phyloP scores from a whole-genome alignment of 2,329 filamentous ascomycete genomes.

The Keithomyces neogunnii region DNA sequence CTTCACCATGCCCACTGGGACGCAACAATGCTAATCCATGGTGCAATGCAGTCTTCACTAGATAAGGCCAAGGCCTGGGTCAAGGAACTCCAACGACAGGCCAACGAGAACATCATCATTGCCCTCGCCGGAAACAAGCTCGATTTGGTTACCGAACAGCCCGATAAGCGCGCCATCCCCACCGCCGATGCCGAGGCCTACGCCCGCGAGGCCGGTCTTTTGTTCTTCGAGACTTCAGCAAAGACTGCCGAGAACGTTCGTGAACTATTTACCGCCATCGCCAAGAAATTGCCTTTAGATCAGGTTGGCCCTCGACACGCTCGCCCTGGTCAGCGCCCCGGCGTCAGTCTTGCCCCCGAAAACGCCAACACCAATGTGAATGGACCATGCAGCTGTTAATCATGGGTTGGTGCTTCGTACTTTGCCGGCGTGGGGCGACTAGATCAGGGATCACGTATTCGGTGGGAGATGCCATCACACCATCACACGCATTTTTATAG shows the following conservation, averaged over 20 bases:
- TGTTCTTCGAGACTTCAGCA: conserved; percentile 98
- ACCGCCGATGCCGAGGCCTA: conserved; percentile 92
- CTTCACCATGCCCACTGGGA: background rate
- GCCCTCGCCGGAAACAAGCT: conserved; percentile 96
- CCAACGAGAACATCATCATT: conserved; percentile 99
- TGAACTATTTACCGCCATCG: conserved; percentile 94
- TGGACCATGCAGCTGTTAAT: conserved; percentile 49
- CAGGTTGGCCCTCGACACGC: conserved; percentile 88
- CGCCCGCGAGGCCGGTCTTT: conserved; percentile 80
- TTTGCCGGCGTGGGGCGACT: conserved; percentile 3
- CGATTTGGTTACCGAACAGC: conserved; percentile 88
- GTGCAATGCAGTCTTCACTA: conserved; percentile 65
- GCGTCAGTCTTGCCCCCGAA: conserved; percentile 49
- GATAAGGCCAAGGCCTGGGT: conserved; percentile 99
- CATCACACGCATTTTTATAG: conserved; percentile 14
- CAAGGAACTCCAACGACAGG: conserved; percentile 95
- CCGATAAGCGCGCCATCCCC: conserved; percentile 88
- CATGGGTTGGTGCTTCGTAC: background rate
- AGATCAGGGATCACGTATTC: conserved; percentile 8
- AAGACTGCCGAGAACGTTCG: conserved; percentile 96
- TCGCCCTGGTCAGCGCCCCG: conserved; percentile 53
- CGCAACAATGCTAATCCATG: background rate
- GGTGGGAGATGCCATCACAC: conserved; percentile 7
- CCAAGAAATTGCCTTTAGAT: conserved; percentile 93
- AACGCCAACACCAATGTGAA: conserved; percentile 48